phyloP scores from a whole-genome alignment of 129 eudicot genomes.

The Scalesia atractyloides region DNA sequence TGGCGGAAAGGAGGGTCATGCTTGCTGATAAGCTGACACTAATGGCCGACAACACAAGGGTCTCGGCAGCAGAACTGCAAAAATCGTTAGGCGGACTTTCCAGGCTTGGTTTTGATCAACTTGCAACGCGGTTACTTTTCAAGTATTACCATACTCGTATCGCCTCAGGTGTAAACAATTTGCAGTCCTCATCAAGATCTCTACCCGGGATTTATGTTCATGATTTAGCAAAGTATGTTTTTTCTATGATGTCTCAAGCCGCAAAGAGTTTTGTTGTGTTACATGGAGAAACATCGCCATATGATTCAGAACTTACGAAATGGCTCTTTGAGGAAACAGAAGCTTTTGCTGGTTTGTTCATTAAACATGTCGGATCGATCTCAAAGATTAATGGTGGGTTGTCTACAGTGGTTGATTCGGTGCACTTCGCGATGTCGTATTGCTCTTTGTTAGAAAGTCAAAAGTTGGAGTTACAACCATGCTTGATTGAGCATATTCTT shows the following conservation, averaged over 20 bases:
- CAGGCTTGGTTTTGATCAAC: constrained; percentile 55
- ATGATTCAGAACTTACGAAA: constrained; percentile 46
- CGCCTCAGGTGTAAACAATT: constrained; percentile 37
- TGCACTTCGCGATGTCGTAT: constrained; percentile 56
- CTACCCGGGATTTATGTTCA: constrained; percentile 40
- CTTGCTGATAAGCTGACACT: constrained; percentile 55
- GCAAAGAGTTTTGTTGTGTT: constrained; percentile 48
- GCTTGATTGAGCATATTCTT: constrained; percentile 45
- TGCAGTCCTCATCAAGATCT: constrained; percentile 46
- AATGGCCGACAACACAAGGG: constrained; percentile 57
- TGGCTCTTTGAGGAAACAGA: constrained; percentile 67
- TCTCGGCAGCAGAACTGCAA: constrained; percentile 62
- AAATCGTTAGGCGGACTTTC: constrained; percentile 67
- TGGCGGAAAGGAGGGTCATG: constrained; percentile 57
- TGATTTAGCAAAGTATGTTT: constrained; percentile 48
- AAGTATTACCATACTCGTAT: constrained; percentile 59
- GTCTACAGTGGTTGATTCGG: constrained; percentile 48
- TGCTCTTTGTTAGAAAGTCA: constrained; percentile 67
- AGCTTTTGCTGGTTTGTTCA: constrained; percentile 53
- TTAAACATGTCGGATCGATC: constrained; percentile 37
- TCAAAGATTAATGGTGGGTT: constrained; percentile 54
- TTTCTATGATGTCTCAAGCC: constrained; percentile 73
- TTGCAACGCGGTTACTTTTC: constrained; percentile 59
- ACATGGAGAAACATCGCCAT: constrained; percentile 53
- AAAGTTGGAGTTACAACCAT: constrained; percentile 44